Evolutionary conservation across 140 eudicot genomes (phyloP).

Genomic region (Flaveria floridana): DNA sequence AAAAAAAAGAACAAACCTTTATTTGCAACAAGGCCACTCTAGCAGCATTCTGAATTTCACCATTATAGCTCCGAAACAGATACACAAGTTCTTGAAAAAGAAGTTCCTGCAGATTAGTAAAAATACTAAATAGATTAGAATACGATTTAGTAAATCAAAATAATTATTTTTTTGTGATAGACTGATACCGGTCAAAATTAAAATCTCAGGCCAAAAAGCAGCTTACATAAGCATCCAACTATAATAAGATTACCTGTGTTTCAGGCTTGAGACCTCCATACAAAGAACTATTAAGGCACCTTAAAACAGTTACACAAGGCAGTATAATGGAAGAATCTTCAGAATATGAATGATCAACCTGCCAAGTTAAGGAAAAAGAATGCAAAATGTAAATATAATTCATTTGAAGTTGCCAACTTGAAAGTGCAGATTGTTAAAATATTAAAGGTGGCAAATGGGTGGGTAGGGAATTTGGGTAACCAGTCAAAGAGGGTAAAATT

Average conservation of each 20-base stretch:
- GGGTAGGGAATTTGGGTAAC: background rate
- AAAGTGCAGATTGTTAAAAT: constrained; percentile 2
- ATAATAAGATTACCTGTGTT: constrained; percentile 50
- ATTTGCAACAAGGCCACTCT: constrained; percentile 65
- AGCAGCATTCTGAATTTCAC: constrained; percentile 60
- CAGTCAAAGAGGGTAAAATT: too few relatives aligned
- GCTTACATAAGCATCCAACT: background rate
- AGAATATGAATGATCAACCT: constrained; percentile 49
- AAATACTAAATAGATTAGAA: background rate
- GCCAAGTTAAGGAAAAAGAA: constrained; percentile 16
- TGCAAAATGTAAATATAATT: background rate
- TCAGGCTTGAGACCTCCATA: constrained; percentile 52
- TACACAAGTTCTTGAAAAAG: constrained; percentile 59
- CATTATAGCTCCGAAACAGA: constrained; percentile 56
- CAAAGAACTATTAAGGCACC: constrained; percentile 48
- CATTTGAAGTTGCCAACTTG: constrained; percentile 1
- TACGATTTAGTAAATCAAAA: background rate
- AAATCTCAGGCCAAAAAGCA: background rate
- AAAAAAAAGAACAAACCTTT: constrained; percentile 36
- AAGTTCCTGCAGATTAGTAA: constrained; percentile 48
- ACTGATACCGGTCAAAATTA: background rate
- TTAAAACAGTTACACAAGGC: constrained; percentile 73
- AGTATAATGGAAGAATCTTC: constrained; percentile 59
- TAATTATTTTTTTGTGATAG: background rate
- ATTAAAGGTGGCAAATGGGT: background rate